Evolutionary conservation across 768 basidiomycete genomes (phyloP).

Genomic region (Leccinum subtestaceum): DNA sequence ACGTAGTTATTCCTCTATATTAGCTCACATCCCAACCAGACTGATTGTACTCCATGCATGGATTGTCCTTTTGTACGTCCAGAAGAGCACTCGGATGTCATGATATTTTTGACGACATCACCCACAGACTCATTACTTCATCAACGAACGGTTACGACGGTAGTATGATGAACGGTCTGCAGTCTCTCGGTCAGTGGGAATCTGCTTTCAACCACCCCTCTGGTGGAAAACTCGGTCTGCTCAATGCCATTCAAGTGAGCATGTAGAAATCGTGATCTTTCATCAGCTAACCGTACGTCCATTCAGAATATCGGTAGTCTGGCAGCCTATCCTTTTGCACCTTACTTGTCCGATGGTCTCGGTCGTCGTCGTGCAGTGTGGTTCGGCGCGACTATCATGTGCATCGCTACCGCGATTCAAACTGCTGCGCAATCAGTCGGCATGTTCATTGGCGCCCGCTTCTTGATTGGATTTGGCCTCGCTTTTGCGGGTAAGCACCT

Average conservation of each 20-base stretch:
- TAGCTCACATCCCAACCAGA: constrained; percentile 31
- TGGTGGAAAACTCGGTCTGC: neutral
- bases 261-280: neutral
- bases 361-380: neutral
- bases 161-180: constrained; percentile 79
- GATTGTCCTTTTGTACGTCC: constrained; percentile 61
- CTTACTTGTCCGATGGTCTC: neutral
- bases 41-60: constrained; percentile 63
- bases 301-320: neutral
- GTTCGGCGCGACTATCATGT: neutral
- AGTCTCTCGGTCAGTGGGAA: constrained; percentile 64
- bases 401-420: neutral
- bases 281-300: neutral
- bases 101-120: neutral
- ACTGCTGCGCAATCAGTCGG: neutral
- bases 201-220: constrained; percentile 55
- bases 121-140: constrained; percentile 63
- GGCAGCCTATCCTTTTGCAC: neutral
- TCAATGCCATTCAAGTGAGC: neutral
- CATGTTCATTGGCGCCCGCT: neutral
- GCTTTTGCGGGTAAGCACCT: neutral
- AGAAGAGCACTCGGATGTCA: neutral
- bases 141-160: constrained; percentile 77
- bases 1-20: neutral
- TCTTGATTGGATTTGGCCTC: neutral